Evolutionary conservation across 179 eudicot species (phyloP), one percentile per base, ranked within the genome.

Genomic region (Actinidia arguta): DNA sequence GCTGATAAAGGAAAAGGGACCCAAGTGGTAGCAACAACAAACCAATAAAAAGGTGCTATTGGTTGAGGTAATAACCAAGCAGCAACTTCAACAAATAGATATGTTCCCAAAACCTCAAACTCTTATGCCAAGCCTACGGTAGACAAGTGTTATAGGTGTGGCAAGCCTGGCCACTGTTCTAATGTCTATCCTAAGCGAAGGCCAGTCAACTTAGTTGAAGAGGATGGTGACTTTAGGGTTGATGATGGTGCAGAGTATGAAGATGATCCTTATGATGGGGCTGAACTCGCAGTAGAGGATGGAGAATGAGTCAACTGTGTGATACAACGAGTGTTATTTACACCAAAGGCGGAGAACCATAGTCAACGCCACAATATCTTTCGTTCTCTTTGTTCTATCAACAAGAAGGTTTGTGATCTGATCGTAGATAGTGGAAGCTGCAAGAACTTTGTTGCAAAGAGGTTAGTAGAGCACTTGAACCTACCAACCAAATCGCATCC

Each of bases 391-490:
- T 82, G 81, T 13, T 48, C 80, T 5, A 51, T 69, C 5, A 42
- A 13, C 6, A 4, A 69, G n/a, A 75, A 80, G 55, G 80, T 84
- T 0, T 84, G 76, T 39, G n/a, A n/a, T n/a, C n/a, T n/a, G n/a
- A n/a, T n/a, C n/a, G n/a, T n/a, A n/a, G n/a, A n/a, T n/a, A n/a
- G n/a, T 64, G 78, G 83, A 4, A 84, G 83, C 44, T 73, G 76
- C 51, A 77, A 84, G 50, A 84, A 84, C n/a, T 6, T 84, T 22
- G 76, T 80, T 3, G 27, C 79, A 4, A 8, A 8, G 22, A 68
- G 25, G 11, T 4, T 55, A 6, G 67, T 83, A 5, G 10, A 83
- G 2, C 27, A 27, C 16, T 47, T 83, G 6, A 61, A 78, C 1
- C 69, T 83, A 39, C 59, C 50, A 6, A 66, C 67, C 0, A 69